Evolutionary conservation across 164 flowering plant species (phyloP), one percentile per base, ranked within the genome.

Genomic region (Magnolia officinalis): DNA sequence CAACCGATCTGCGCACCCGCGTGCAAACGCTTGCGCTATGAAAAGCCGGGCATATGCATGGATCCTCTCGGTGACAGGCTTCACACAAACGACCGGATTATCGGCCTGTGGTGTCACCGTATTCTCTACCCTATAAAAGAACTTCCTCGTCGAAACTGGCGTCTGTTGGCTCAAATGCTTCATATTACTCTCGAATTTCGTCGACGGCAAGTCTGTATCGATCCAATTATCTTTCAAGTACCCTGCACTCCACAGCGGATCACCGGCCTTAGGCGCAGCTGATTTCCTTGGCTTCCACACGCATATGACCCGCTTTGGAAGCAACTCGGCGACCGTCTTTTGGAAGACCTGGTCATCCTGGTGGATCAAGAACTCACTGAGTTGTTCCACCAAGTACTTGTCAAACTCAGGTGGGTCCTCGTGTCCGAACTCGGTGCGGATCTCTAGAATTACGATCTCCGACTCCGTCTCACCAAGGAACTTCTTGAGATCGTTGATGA

Each of bases 81-180:
- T 82, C 10, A 96, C 98, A 69, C 95, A 92, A 73, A 96, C 72
- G 0, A 93, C 78, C 4, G 95, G 99, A 71, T 96, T 92, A 75
- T 94, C 96, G 0, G 96, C 87, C 80, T 91, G 87, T 0, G 99
- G 98, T 4, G 98, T 96, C 2, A 88, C 96, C 1, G 99, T 96
- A 64, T 96, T 96, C 86, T 96, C 99, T 68, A 94, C 98, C 82
- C 97, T 76, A 80, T 96, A 96, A 70, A 96, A 96, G 87, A 63
- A 91, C 74, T 90, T 96, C 87, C 99, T 77, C 0, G 78, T 61
- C 0, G 88, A 58, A 29, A 80, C 87, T 2, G 97, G 89, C 6
- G 73, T 86, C 76, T 96, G 99, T 83, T 94, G 86, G 1, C 83
- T 80, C 83, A 96, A 77, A 83, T 88, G 88, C 83, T 89, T 88